Conservation (phyloP, 2,329 filamentous ascomycete species). For the Epichloe elymi region DNA sequence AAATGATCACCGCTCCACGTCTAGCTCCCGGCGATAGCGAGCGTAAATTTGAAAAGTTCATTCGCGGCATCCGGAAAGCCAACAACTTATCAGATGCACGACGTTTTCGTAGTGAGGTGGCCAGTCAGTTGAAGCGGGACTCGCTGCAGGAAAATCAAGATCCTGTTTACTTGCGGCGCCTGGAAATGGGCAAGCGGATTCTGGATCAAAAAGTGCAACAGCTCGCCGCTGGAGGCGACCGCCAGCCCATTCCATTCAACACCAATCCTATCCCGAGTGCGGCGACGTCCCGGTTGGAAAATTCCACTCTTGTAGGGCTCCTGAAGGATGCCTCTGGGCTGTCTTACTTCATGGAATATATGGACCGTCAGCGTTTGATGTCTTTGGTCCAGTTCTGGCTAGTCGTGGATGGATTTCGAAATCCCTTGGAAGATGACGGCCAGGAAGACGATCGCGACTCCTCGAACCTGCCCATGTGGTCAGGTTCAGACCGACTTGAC, state of each 20-base stretch:
- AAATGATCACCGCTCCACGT: conserved; percentile 60
- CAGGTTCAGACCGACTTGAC: conserved; percentile 72
- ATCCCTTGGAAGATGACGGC: conserved; percentile 74
- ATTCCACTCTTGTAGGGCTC: conserved; percentile 70
- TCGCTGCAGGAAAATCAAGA: conserved; percentile 67
- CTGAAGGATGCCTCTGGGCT: conserved; percentile 79
- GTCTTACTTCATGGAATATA: conserved; percentile 99
- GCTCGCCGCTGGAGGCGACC: conserved; percentile 55
- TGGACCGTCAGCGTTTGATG: conserved; percentile 85
- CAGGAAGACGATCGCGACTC: conserved; percentile 49
- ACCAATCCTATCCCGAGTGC: conserved; percentile 13
- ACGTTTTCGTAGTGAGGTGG: conserved; percentile 80
- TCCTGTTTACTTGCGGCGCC: conserved; percentile 69
- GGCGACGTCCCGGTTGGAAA: conserved; percentile 52
- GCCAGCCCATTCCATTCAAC: conserved; percentile 17
- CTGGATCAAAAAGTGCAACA: conserved; percentile 81
- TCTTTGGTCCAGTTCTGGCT: conserved; percentile 94
- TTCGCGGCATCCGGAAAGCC: conserved; percentile 75
- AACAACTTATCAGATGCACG: conserved; percentile 88
- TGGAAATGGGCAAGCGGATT: conserved; percentile 85
- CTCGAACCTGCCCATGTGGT: conserved; percentile 55
- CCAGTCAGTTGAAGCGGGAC: conserved; percentile 83
- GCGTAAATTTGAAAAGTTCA: conserved; percentile 86
- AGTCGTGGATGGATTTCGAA: conserved; percentile 90
- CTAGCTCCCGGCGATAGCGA: conserved; percentile 76